Evolutionary conservation across 306 rosid species (phyloP).

Genomic region (Vachellia pachyceras): DNA sequence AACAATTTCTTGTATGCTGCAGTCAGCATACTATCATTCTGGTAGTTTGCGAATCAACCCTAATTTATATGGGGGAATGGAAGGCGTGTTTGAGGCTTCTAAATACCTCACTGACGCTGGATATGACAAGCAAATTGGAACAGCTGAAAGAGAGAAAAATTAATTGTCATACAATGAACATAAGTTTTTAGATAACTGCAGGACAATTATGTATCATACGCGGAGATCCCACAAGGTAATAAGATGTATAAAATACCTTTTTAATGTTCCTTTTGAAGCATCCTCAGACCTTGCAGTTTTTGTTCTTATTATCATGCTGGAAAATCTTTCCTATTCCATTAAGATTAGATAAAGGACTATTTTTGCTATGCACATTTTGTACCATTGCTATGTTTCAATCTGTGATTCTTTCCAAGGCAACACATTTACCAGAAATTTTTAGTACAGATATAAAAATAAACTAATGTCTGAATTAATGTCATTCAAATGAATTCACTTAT

Average conservation of each 20-base stretch:
- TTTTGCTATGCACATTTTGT: not conserved
- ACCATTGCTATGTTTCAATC: slow-evolving; percentile 6
- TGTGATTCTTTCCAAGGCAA: not conserved
- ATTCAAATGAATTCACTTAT: too few relatives aligned
- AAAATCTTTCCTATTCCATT: slow-evolving; percentile 12
- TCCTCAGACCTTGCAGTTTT: slow-evolving; percentile 1
- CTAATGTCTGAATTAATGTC: not conserved
- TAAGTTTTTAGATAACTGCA: slow-evolving; percentile 88
- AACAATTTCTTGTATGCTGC: slow-evolving; percentile 53
- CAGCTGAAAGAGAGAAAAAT: slow-evolving; percentile 98
- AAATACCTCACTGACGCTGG: slow-evolving; percentile 98
- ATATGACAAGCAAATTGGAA: slow-evolving; percentile 94
- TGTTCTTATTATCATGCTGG: slow-evolving; percentile 1
- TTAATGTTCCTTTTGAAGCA: not conserved
- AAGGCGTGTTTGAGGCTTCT: slow-evolving; percentile 98
- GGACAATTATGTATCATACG: slow-evolving; percentile 92
- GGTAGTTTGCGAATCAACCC: slow-evolving; percentile 99
- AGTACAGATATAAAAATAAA: not conserved
- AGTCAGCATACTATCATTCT: slow-evolving; percentile 98
- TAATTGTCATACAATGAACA: slow-evolving; percentile 96
- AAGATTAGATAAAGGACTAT: slow-evolving; percentile 17
- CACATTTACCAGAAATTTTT: not conserved
- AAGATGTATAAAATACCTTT: not conserved
- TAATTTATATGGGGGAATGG: slow-evolving; percentile 95
- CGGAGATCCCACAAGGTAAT: slow-evolving; percentile 92